Evolutionary conservation across 23 red algal species (phyloP).

Genomic region (Gracilaria domingensis): DNA sequence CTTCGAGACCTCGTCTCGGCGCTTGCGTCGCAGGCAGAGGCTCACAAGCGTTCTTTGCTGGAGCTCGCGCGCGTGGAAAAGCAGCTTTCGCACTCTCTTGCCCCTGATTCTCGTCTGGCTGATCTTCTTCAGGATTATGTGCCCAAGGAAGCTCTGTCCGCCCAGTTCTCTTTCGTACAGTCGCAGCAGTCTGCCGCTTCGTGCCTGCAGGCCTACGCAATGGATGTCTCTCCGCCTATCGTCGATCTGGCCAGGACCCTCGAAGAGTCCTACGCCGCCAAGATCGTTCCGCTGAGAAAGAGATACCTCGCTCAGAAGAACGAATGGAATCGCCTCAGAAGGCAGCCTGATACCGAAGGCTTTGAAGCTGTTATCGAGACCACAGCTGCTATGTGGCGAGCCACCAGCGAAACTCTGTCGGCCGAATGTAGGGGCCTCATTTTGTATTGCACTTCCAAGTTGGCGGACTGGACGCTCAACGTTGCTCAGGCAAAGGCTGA

Average conservation of each 20-base stretch:
- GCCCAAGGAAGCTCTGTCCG: constrained; percentile 44
- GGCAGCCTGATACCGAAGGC: constrained; percentile 48
- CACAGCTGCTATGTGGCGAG: constrained; percentile 46
- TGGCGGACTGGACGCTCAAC: constrained; percentile 78
- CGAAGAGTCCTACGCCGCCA: constrained; percentile 56
- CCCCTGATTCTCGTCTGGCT: constrained; percentile 27
- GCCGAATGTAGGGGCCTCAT: constrained; percentile 44
- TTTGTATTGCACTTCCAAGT: constrained; percentile 56
- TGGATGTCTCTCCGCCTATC: constrained; percentile 78
- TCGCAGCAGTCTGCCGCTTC: constrained; percentile 40
- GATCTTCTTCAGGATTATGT: constrained; percentile 46
- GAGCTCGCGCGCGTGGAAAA: constrained; percentile 58
- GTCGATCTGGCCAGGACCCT: constrained; percentile 72
- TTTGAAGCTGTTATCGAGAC: constrained; percentile 44
- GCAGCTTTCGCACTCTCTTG: constrained; percentile 29
- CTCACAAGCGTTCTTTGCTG: constrained; percentile 47
- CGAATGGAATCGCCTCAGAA: constrained; percentile 36
- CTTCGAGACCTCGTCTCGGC: constrained; percentile 38
- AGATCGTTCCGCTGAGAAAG: constrained; percentile 61
- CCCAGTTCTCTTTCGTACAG: constrained; percentile 55
- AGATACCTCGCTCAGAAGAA: constrained; percentile 69
- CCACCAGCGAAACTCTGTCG: constrained; percentile 57
- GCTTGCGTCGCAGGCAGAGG: constrained; percentile 32
- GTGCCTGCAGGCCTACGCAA: constrained; percentile 54
- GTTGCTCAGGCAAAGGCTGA: constrained; percentile 75